These are phyloP conservation scores for Tolypocladium tundrense DNA, from an alignment of 2,329 filamentous ascomycete species.

Conservation along the genomic window DNA sequence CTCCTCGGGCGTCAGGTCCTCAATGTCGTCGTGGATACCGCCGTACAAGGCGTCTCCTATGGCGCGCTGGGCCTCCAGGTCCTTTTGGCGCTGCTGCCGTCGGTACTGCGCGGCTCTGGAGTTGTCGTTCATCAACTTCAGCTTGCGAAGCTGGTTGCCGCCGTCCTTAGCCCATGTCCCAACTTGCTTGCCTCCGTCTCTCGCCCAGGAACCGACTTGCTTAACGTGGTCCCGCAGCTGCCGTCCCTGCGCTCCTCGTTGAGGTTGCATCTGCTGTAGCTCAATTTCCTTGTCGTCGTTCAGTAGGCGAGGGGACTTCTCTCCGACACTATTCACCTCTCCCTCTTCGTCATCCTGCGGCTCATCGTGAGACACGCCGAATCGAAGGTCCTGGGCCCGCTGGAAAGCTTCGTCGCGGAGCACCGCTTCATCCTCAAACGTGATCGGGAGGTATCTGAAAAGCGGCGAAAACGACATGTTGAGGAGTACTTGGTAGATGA, in stretches of 20 bases:
- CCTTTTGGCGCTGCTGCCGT: conserved; percentile 38
- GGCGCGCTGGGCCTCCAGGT: conserved; percentile 61
- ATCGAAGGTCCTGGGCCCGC: conserved; percentile 60
- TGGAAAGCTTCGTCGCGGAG: conserved; percentile 85
- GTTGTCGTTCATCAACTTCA: conserved; percentile 23
- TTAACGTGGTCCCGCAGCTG: conserved; percentile 34
- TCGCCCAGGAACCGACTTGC: conserved; percentile 37
- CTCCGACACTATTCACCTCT: conserved; percentile 28
- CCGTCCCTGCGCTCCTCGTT: conserved; percentile 5
- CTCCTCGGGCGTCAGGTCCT: conserved; percentile 85
- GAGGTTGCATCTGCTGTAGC: conserved; percentile 26
- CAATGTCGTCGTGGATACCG: conserved; percentile 83
- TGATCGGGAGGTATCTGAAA: conserved; percentile 83
- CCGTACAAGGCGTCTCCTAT: conserved; percentile 78
- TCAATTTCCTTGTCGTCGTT: conserved; percentile 28
- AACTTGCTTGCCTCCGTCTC: conserved; percentile 16
- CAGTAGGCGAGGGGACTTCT: conserved; percentile 12
- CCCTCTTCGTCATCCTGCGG: conserved; percentile 38
- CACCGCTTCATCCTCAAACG: conserved; percentile 89
- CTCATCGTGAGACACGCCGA: conserved; percentile 48
- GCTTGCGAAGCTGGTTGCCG: conserved; percentile 36
- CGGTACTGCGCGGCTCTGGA: conserved; percentile 36
- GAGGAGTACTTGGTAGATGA: conserved; percentile 67
- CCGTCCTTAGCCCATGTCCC: conserved; percentile 29
- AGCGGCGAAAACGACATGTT: conserved; percentile 79